phyloP scores from a whole-genome alignment of 1,284 basidiomycete species.

The Naganishia albida region DNA sequence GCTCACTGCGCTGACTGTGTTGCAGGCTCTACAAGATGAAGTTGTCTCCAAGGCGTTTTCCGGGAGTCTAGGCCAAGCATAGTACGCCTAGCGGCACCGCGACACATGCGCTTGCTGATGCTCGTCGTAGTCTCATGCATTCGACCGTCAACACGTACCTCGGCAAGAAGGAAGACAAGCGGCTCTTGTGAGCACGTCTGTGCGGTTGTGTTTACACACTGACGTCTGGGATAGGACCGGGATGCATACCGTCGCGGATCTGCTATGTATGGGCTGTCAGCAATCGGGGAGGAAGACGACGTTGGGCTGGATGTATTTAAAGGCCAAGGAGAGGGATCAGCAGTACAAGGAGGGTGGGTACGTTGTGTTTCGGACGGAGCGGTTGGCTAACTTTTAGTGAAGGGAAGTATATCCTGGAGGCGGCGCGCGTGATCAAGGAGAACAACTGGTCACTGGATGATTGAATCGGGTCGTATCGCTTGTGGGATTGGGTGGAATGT shows the following conservation, averaged over 20 bases:
- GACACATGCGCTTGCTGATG: background rate
- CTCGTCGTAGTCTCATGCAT: conserved; percentile 47
- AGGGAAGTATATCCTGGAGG: conserved; percentile 52
- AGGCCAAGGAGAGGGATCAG: conserved; percentile 50
- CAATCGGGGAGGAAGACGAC: conserved; percentile 33
- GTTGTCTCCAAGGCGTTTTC: conserved; percentile 53
- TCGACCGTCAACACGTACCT: conserved; percentile 53
- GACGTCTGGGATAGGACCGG: conserved; percentile 43
- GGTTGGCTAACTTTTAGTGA: background rate
- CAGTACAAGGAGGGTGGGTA: conserved; percentile 52
- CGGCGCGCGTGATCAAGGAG: conserved; percentile 58
- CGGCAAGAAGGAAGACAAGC: conserved; percentile 49
- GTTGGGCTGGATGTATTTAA: conserved; percentile 54
- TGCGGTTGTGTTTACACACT: background rate
- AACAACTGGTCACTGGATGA: conserved; percentile 45
- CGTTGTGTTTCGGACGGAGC: background rate
- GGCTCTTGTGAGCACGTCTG: conserved; percentile 44
- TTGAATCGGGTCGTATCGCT: background rate
- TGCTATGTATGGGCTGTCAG: conserved; percentile 47
- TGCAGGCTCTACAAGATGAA: conserved; percentile 52
- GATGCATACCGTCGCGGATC: conserved; percentile 51
- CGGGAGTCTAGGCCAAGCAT: conserved; percentile 50
- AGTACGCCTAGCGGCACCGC: conserved; percentile 40
- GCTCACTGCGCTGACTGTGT: background rate
- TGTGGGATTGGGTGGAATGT: too few species aligned